Base-by-base conservation (phyloP, 495 filamentous ascomycete genomes). In the Penicillium flavigenum region DNA sequence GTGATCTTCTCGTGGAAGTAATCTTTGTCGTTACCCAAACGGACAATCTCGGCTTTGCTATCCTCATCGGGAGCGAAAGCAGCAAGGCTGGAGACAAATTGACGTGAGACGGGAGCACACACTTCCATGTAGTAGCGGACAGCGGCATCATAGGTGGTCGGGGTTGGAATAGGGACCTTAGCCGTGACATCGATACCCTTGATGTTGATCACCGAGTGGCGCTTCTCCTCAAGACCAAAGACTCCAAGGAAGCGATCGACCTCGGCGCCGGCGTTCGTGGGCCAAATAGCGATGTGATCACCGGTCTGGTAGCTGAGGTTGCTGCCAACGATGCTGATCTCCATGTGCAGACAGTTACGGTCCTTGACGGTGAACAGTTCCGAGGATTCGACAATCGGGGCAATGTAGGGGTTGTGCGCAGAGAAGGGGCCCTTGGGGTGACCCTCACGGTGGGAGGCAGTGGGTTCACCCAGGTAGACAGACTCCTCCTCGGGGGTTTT, bases 91-190 rank as follows among this genome's bases (percentile, higher is more conserved):
- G 90, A 84, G 41, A 99, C 76, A 67, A 97, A 96, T 69, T 99
- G 94, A 78, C 94, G 95, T 46, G 94, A 99, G 16, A 98, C 90
- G 11, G 94, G 89, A 27, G 90, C 91, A 71, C 91, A 88, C 61
- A 96, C 95, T 78, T 99, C 94, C 84, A 98, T 88, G 73, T 99
- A 94, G 77, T 97, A 99, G 48, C 94, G 91, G 49, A 90, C 80
- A 53, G 91, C 89, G 44, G 93, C 89, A 77, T 98, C 94, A 72
- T 91, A 98, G 22, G 94, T 99, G 31, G 94, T 98, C 14, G 94
- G 95, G 17, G 92, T 94, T 19, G 94, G 94, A 75, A 99, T 98
- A 7, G 94, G 95, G 49, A 98, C 92, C 76, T 96, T 97, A 54
- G 94, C 92, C 17, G 94, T 98, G 16, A 93, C 85, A 77, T 99